Base-by-base conservation (phyloP, 2,329 filamentous ascomycete genomes). In the Fusarium sp. region DNA sequence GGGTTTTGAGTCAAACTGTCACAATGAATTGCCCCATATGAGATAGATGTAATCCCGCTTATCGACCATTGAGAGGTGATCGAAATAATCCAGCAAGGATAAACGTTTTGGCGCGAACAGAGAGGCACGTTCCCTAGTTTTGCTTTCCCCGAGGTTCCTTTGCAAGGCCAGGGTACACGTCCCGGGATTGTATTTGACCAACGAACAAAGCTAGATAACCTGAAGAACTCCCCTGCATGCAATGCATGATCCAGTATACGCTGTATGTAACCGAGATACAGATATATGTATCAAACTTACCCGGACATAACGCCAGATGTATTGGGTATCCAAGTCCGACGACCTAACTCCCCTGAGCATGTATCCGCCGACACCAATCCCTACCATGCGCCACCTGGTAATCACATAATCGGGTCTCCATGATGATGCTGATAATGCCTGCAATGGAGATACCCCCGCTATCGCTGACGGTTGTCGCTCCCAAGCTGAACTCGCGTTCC, bases 381-480 rank as follows among this genome's bases (percentile, higher is more conserved):
- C 94, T 88, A 4, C 96, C 96, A 75, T 92, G 92, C n/a, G 83
- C 83, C 27, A 97, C 93, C 83, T 98, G 95, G 89, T 93, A 97
- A 57, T 88, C 87, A 82, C 97, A 99, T 27, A 98, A 84, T 81
- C 90, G 89, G 2, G 93, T 91, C 84, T 98, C 96, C 82, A 98
- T 87, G 3, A 86, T 87, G 88, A 98, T 96, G 45, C 95, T 92
- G 11, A 98, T 78, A 58, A 98, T 91, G 0, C 95, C 94, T 1
- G 96, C 96, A 14, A 97, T 88, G 79, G 94, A 98, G 36, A 98
- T 97, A 0, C 97, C 96, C 0, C 86, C 95, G 45, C 94, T 97
- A 81, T 98, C 97, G 80, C 95, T 97, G 45, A 98, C 96, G 29
- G 93, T 97, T 4, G 95, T 97, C 0, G 95, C 96, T 0, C 94